Conservation (phyloP, 805 yeast genomes). For the Hanseniaspora valbyensis region DNA sequence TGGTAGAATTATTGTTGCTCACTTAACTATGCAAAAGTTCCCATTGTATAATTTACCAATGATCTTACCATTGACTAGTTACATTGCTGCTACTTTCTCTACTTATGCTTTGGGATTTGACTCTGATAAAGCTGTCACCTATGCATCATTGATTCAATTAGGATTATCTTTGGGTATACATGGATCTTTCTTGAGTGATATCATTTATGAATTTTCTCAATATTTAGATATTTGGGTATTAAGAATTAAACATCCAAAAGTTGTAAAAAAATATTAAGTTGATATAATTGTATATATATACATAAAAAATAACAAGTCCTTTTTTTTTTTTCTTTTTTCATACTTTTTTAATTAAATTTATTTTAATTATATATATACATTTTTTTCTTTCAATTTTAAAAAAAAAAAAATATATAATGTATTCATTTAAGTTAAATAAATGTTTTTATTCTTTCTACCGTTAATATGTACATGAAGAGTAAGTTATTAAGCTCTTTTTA, state of each 20-base stretch:
- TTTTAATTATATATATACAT: constrained; percentile 10
- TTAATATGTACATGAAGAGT: constrained; percentile 12
- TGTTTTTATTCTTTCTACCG: too few species aligned
- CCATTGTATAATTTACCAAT: constrained; percentile 65
- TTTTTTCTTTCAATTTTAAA: constrained; percentile 5
- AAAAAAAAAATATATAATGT: neutral
- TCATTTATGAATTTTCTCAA: constrained; percentile 66
- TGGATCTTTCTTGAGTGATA: constrained; percentile 60
- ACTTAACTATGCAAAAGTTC: constrained; percentile 66
- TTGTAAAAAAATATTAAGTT: constrained; percentile 20
- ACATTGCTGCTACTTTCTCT: constrained; percentile 24
- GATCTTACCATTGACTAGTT: constrained; percentile 49
- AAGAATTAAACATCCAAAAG: constrained; percentile 67
- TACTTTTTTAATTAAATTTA: neutral
- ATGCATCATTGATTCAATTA: constrained; percentile 53
- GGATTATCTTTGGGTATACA: constrained; percentile 60
- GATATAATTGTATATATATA: neutral
- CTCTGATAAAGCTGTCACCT: constrained; percentile 35
- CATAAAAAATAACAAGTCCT: neutral
- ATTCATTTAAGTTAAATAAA: neutral
- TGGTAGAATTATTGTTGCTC: constrained; percentile 84
- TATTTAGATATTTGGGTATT: constrained; percentile 80
- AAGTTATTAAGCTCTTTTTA: neutral
- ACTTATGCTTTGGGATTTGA: constrained; percentile 26
- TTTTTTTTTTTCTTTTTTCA: too few species aligned